phyloP scores from a whole-genome alignment of 352 stramenopile species.

The Globisporangium heterothallicum region DNA sequence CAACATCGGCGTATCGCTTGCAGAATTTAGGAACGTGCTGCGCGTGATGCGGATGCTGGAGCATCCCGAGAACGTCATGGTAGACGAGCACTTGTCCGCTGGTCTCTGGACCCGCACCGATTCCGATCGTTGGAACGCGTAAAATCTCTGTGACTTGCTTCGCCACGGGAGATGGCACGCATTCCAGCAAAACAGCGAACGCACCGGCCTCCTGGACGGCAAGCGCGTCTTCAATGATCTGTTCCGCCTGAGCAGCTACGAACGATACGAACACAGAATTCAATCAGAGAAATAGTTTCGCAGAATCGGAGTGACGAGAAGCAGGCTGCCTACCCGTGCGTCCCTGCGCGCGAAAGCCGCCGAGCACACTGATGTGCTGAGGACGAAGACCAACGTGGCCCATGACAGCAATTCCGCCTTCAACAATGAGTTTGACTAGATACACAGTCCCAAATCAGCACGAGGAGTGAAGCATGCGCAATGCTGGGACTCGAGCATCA shows the following conservation, averaged over 20 bases:
- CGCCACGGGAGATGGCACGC: slow-evolving; percentile 85
- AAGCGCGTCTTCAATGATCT: slow-evolving; percentile 95
- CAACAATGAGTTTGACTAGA: slow-evolving; percentile 62
- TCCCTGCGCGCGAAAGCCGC: slow-evolving; percentile 95
- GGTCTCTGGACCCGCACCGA: slow-evolving; percentile 92
- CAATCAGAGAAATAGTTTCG: background rate
- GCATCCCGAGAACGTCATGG: slow-evolving; percentile 98
- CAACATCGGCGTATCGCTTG: slow-evolving; percentile 96
- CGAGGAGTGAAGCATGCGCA: no score
- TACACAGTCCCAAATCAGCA: slow-evolving; percentile 10
- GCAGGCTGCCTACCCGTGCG: slow-evolving; percentile 75
- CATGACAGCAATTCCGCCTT: slow-evolving; percentile 94
- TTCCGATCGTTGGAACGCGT: slow-evolving; percentile 98
- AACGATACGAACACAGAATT: background rate
- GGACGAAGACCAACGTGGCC: slow-evolving; percentile 97
- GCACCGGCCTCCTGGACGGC: slow-evolving; percentile 93
- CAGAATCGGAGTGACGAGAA: background rate
- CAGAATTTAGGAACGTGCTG: slow-evolving; percentile 97
- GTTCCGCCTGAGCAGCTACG: slow-evolving; percentile 70
- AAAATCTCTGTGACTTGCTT: slow-evolving; percentile 93
- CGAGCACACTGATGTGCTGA: slow-evolving; percentile 93
- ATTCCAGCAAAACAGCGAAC: slow-evolving; percentile 92
- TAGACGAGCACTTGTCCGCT: slow-evolving; percentile 97
- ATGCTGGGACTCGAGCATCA: background rate
- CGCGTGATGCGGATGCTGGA: slow-evolving; percentile 97